Evolutionary conservation across 2,329 filamentous ascomycete species (phyloP), one percentile per base, ranked within the genome.

Genomic region (Amylocarpus encephaloides): DNA sequence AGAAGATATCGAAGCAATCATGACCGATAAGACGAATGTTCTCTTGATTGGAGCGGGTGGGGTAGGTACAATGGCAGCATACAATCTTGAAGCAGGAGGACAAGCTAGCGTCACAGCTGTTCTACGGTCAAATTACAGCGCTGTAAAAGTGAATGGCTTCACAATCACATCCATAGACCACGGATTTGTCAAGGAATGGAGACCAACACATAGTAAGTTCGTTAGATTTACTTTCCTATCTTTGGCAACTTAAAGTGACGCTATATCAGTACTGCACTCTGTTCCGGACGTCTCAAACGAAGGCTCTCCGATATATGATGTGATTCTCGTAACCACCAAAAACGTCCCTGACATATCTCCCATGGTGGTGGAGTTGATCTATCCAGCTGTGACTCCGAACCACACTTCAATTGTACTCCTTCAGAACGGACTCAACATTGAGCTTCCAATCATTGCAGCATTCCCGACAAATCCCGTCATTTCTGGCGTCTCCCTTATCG

Each of bases 341-440:
- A 61, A 62, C 26, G 49, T 59, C 6, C 56, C 61, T 1, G 61
- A 62, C 34, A 46, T 60, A 41, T 46, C 48, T 29, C 78, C 80
- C 0, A 56, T 54, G 5, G 50, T 59, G 3, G 46, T 57, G n/a
- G 53, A 59, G 12, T 16, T 61, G 1, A 62, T 63, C 29, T 48
- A 43, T 3, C 53, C 59, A 11, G 56, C 60, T 9, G 56, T 62
- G 13, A 62, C 60, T 12, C 50, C 54, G n/a, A 47, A 49, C 5
- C 46, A 60, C 22, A 62, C 59, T 6, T 46, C 54, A 1, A 56
- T 63, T 6, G 47, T 59, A 7, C 57, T 63, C 5, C 43, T 63
- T 5, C 61, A 63, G 46, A 63, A 63, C 38, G 61, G 61, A 9
- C 55, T 62, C 18, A 62, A 60, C 38, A 63, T 63, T 32, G 61